phyloP scores from a whole-genome alignment of 805 yeast genomes.

The Helenozyma baotianmanensis region DNA sequence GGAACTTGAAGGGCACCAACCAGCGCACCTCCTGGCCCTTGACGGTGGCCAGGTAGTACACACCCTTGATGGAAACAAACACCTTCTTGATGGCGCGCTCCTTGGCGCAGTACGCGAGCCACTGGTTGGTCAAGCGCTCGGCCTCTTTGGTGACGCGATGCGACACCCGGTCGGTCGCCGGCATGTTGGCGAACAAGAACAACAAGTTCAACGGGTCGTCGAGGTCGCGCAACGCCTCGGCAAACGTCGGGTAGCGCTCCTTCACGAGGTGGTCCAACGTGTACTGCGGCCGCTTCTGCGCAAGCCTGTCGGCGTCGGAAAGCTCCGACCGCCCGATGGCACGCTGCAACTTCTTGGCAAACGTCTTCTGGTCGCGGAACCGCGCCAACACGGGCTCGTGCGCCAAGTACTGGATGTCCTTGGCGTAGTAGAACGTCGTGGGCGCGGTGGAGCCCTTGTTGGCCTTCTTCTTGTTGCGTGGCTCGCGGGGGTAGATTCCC shows the following conservation, averaged over 20 bases:
- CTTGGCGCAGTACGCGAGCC: conserved; percentile 90
- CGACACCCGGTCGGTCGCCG: conserved; percentile 81
- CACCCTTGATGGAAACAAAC: conserved; percentile 95
- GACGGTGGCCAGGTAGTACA: conserved; percentile 85
- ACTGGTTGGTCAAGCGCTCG: conserved; percentile 79
- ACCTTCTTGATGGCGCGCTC: conserved; percentile 81
- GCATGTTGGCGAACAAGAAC: conserved; percentile 89
- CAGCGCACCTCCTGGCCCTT: conserved; percentile 92
- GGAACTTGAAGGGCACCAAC: conserved; percentile 96
- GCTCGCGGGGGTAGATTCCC: conserved; percentile 97
- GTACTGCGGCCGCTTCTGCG: conserved; percentile 74
- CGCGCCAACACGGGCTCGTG: conserved; percentile 91
- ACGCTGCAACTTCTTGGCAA: conserved; percentile 82
- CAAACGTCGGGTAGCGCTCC: conserved; percentile 92
- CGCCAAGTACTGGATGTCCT: conserved; percentile 89
- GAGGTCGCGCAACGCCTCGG: conserved; percentile 87
- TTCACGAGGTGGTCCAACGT: conserved; percentile 86
- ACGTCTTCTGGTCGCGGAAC: conserved; percentile 93
- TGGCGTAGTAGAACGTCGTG: conserved; percentile 86
- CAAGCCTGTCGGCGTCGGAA: conserved; percentile 80
- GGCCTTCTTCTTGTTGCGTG: conserved; percentile 92
- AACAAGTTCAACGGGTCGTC: conserved; percentile 96
- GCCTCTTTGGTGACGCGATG: conserved; percentile 86
- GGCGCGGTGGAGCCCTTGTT: conserved; percentile 98
- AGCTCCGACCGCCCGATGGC: conserved; percentile 93